phyloP scores from a whole-genome alignment of 1,284 basidiomycete species.

The Mycosarcoma maydis region DNA sequence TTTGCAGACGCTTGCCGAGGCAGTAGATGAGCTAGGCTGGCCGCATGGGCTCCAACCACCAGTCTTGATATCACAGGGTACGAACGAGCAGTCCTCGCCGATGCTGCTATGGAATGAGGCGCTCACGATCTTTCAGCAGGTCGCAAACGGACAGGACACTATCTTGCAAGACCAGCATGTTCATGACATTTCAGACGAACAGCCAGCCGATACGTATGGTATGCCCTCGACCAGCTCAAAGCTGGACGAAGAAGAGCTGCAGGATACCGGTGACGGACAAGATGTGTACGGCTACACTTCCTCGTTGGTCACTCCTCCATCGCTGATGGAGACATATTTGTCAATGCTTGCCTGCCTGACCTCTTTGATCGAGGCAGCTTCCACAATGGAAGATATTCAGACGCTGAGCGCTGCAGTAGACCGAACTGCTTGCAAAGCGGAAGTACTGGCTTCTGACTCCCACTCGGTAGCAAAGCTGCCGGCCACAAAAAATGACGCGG shows the following conservation, averaged over 20 bases:
- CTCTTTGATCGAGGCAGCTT: constrained; percentile 36
- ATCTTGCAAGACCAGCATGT: constrained; percentile 30
- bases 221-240: background rate
- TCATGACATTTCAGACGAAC: background rate
- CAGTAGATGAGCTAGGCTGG: constrained; percentile 46
- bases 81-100: background rate
- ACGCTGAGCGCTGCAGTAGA: constrained; percentile 5
- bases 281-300: constrained; percentile 48
- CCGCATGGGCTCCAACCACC: constrained; percentile 13
- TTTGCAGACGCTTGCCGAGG: constrained; percentile 42
- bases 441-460: constrained; percentile 1
- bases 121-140: constrained; percentile 16
- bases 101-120: constrained; percentile 31
- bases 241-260: background rate
- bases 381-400: constrained; percentile 8
- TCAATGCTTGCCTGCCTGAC: constrained; percentile 29
- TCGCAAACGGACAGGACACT: constrained; percentile 23
- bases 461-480: background rate
- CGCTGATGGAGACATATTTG: constrained; percentile 42
- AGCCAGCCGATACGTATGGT: background rate
- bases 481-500: constrained; percentile 3
- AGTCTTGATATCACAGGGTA: background rate
- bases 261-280: background rate
- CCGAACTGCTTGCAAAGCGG: constrained; percentile 4
- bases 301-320: constrained; percentile 44